Evolutionary conservation across 371 early-diverging fungal species (phyloP).

Genomic region (Zychaea mexicana): DNA sequence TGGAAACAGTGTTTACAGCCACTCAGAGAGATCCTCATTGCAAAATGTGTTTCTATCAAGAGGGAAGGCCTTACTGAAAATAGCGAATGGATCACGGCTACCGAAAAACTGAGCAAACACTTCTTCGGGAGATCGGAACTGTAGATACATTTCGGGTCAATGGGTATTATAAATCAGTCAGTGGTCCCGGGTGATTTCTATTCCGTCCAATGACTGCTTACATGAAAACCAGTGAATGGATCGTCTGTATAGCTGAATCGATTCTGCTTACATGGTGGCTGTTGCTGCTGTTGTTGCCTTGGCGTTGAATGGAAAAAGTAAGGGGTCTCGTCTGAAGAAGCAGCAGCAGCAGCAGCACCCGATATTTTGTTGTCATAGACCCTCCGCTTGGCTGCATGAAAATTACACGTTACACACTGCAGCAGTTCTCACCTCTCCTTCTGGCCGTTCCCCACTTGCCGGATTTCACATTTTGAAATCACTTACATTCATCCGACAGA

Average conservation of each 20-base stretch:
- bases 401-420: not conserved
- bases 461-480: not conserved
- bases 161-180: not conserved
- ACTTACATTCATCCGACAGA: slow-evolving; percentile 50
- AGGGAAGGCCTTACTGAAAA: slow-evolving; percentile 10
- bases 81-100: slow-evolving; percentile 3
- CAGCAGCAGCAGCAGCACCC: not conserved
- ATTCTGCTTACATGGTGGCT: not conserved
- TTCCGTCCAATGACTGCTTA: slow-evolving; percentile 9
- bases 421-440: too few relatives aligned
- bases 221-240: slow-evolving; percentile 38
- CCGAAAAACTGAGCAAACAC: slow-evolving; percentile 52
- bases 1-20: too few relatives aligned
- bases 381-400: slow-evolving; percentile 32
- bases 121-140: slow-evolving; percentile 56
- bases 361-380: slow-evolving; percentile 33
- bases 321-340: not conserved
- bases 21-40: too few relatives aligned
- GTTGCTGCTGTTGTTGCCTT: not conserved
- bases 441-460: too few relatives aligned
- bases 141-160: too few relatives aligned
- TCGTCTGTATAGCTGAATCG: not conserved
- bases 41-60: too few relatives aligned
- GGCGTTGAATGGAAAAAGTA: not conserved
- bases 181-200: not conserved